phyloP scores from a whole-genome alignment of 176 grass and related monocot genomes.

The Paspalum vaginatum region DNA sequence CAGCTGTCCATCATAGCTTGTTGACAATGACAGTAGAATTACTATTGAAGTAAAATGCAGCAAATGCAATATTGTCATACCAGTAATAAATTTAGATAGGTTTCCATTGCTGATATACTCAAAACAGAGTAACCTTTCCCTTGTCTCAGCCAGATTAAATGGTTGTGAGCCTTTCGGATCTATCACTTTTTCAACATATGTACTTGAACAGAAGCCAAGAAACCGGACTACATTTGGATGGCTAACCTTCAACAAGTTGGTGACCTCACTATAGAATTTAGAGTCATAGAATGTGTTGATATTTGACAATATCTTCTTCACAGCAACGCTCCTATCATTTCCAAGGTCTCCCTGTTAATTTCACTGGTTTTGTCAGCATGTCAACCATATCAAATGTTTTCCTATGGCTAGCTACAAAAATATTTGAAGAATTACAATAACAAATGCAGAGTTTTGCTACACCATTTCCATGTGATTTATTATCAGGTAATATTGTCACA shows the following conservation, averaged over 20 bases:
- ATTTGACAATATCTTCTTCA: neutral
- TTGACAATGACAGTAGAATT: neutral
- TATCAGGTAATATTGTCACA: too few relatives aligned
- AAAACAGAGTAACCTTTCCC: neutral
- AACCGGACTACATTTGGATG: neutral
- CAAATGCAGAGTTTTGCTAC: too few relatives aligned
- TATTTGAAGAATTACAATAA: too few relatives aligned
- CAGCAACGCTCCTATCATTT: neutral
- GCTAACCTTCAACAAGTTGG: neutral
- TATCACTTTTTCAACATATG: neutral
- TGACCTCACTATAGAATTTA: neutral
- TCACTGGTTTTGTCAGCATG: neutral
- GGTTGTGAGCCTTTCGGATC: neutral
- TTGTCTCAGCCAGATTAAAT: neutral
- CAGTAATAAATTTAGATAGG: neutral
- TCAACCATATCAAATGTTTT: too few relatives aligned
- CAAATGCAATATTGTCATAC: neutral
- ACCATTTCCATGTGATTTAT: too few relatives aligned
- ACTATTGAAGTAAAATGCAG: neutral
- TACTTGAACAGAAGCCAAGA: neutral
- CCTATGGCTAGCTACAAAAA: too few relatives aligned
- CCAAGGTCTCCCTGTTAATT: neutral
- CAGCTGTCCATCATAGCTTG: neutral
- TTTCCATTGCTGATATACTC: neutral
- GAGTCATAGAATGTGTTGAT: neutral